Conservation (phyloP, 768 basidiomycete species). For the Boletellus ananiceps region DNA sequence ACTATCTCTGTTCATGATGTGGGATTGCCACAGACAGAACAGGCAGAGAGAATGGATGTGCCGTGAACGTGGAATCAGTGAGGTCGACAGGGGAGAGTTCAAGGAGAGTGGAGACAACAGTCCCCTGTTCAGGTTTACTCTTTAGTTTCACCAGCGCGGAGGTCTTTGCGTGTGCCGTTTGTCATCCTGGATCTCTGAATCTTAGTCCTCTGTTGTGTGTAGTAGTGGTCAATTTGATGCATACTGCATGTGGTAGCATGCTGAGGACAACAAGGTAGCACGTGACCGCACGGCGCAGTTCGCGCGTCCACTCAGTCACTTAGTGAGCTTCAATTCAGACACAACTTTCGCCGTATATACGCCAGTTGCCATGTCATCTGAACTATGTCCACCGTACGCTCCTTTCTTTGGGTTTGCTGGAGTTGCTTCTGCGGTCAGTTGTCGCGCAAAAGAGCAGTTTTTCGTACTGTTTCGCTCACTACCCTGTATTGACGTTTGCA, state of each 20-base stretch:
- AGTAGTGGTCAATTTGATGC: too few species aligned
- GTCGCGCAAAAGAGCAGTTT: not conserved
- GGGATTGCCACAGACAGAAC: slow-evolving; percentile 44
- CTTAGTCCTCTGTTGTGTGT: too few species aligned
- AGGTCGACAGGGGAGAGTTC: slow-evolving; percentile 36
- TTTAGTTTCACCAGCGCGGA: slow-evolving; percentile 4
- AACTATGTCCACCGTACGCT: slow-evolving; percentile 84
- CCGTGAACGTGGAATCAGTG: slow-evolving; percentile 39
- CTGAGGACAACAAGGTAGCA: not conserved
- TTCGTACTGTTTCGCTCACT: slow-evolving; percentile 9
- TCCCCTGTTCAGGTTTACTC: slow-evolving; percentile 46
- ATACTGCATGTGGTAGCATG: too few species aligned
- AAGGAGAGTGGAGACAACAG: slow-evolving; percentile 46
- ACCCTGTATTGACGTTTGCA: slow-evolving; percentile 29
- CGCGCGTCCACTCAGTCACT: not conserved
- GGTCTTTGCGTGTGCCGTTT: not conserved
- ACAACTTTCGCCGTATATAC: not conserved
- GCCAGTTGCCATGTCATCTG: slow-evolving; percentile 41
- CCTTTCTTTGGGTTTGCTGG: slow-evolving; percentile 98
- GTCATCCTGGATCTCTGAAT: too few species aligned
- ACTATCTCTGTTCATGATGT: slow-evolving; percentile 38
- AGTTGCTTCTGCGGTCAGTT: slow-evolving; percentile 83
- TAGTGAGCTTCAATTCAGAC: not conserved
- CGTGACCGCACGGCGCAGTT: not conserved
- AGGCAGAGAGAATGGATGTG: slow-evolving; percentile 42